Evolutionary conservation across 116 monocot genomes (phyloP).

Genomic region (Thalassia testudinum): DNA sequence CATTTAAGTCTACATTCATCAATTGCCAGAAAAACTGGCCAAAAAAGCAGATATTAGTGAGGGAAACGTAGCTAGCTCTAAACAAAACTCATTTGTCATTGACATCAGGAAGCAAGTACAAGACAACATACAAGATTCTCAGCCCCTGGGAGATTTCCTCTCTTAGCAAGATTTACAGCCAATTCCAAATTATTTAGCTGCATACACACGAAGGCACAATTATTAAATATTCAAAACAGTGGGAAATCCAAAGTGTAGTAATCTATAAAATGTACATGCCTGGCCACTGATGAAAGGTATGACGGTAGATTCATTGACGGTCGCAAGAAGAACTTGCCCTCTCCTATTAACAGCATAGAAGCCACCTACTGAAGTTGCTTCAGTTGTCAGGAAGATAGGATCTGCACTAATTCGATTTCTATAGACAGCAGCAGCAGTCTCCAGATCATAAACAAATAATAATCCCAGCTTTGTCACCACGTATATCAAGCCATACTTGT

Average conservation of each 20-base stretch:
- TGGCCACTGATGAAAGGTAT: constrained; percentile 24
- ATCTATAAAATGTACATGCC: constrained; percentile 3
- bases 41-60: too few species aligned
- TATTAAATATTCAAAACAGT: neutral
- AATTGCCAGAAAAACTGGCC: too few species aligned
- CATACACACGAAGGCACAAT: neutral
- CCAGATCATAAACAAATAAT: constrained; percentile 97
- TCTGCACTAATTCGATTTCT: constrained; percentile 98
- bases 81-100: too few species aligned
- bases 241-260: neutral
- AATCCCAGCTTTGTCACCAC: constrained; percentile 98
- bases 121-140: constrained; percentile 64
- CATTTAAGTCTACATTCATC: too few species aligned
- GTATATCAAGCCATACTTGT: constrained; percentile 89
- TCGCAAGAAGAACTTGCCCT: constrained; percentile 94
- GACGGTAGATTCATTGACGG: constrained; percentile 90
- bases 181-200: constrained; percentile 99
- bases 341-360: constrained; percentile 94
- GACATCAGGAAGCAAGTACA: too few species aligned
- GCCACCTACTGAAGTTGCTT: constrained; percentile 75
- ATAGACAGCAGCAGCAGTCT: constrained; percentile 90
- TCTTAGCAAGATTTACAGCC: constrained; percentile 94
- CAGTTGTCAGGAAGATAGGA: constrained; percentile 93
- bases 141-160: constrained; percentile 98
- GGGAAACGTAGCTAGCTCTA: too few species aligned